Evolutionary conservation across 805 yeast genomes (phyloP).

Genomic region (Candida parachauliodes): DNA sequence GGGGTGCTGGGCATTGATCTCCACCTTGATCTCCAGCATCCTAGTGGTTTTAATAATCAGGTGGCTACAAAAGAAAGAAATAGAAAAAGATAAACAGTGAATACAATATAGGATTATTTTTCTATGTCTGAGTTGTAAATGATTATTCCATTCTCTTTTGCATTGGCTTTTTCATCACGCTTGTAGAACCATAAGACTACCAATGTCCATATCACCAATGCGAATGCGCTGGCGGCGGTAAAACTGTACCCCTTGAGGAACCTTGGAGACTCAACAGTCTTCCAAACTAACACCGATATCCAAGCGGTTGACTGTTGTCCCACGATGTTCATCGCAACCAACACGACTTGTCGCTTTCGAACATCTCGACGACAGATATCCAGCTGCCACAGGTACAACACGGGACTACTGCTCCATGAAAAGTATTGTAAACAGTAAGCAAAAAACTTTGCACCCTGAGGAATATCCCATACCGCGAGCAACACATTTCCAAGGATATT

Average conservation of each 20-base stretch:
- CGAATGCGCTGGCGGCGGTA: slow-evolving; percentile 43
- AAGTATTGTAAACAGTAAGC: slow-evolving; percentile 58
- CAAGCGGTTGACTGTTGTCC: slow-evolving; percentile 55
- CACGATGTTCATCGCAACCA: slow-evolving; percentile 51
- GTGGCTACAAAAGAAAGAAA: slow-evolving; percentile 33
- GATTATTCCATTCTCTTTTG: slow-evolving; percentile 33
- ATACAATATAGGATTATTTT: too few relatives aligned
- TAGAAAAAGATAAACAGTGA: too few relatives aligned
- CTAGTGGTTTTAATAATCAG: slow-evolving; percentile 40
- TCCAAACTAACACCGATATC: slow-evolving; percentile 47
- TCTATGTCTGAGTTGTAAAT: too few relatives aligned
- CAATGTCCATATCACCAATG: slow-evolving; percentile 47
- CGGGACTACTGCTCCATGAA: slow-evolving; percentile 62
- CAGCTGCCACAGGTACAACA: slow-evolving; percentile 53
- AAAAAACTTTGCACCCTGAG: slow-evolving; percentile 58
- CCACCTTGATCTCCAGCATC: slow-evolving; percentile 44
- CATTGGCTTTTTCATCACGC: slow-evolving; percentile 26
- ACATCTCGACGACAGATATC: slow-evolving; percentile 58
- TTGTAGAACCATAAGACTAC: slow-evolving; percentile 47
- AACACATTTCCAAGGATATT: slow-evolving; percentile 52
- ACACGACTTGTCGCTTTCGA: slow-evolving; percentile 50
- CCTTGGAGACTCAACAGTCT: slow-evolving; percentile 54
- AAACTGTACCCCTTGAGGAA: slow-evolving; percentile 51
- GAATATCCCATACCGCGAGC: slow-evolving; percentile 57
- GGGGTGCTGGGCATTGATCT: slow-evolving; percentile 57